Percentiles rank a stretch among this genome's conserved stretches.
Evolutionary conservation across 768 basidiomycete genomes (phyloP).

Genomic region (Auricularia auricula-judae): DNA sequence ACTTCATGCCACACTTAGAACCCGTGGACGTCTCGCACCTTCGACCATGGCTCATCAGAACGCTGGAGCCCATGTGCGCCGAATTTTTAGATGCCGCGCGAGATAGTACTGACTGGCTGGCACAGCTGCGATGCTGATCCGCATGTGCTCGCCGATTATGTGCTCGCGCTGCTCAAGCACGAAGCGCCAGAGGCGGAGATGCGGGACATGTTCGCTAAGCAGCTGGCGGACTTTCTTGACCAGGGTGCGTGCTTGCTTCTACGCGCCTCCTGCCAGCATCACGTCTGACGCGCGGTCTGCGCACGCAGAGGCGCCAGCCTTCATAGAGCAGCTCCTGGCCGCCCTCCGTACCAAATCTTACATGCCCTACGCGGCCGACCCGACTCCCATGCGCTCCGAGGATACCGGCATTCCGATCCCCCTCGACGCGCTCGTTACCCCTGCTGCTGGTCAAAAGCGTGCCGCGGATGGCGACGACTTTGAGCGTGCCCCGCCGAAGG

Average conservation of each 20-base stretch:
- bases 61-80: conserved; percentile 82
- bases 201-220: conserved; percentile 60
- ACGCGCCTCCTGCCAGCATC: background rate
- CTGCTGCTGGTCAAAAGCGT: conserved; percentile 47
- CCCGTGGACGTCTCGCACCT: conserved; percentile 38
- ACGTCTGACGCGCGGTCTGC: conserved; percentile 4
- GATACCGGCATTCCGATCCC: conserved; percentile 76
- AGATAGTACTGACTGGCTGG: conserved; percentile 2
- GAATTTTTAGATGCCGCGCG: conserved; percentile 5
- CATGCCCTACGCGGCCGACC: conserved; percentile 44
- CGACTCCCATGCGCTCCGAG: conserved; percentile 10
- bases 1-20: conserved; percentile 12
- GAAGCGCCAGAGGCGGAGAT: conserved; percentile 76
- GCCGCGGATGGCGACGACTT: conserved; percentile 53
- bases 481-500: conserved; percentile 52
- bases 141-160: conserved; percentile 84
- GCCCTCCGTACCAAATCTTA: conserved; percentile 80
- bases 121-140: conserved; percentile 93
- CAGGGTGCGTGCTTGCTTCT: conserved; percentile 42
- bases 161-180: conserved; percentile 86
- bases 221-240: conserved; percentile 90
- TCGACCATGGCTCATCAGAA: conserved; percentile 80
- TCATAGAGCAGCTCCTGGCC: conserved; percentile 79
- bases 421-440: conserved; percentile 48
- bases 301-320: conserved; percentile 49